These are phyloP conservation scores for Cladosporium velox DNA, from an alignment of 2,329 filamentous ascomycete genomes.

Conservation along the genomic window DNA sequence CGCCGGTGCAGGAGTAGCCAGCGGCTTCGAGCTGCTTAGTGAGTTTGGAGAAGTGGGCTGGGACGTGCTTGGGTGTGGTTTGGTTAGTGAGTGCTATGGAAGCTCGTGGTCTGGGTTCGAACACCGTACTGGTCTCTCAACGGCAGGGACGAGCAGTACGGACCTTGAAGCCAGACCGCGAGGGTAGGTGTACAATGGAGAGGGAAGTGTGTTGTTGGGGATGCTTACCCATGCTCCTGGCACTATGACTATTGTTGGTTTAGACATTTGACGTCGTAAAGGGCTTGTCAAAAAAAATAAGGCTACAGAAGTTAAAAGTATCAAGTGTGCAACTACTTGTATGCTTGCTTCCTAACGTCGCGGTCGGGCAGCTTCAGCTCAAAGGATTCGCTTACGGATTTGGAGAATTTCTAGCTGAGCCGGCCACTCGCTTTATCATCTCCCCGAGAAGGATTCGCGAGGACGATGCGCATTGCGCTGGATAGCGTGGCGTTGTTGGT, in stretches of 20 bases:
- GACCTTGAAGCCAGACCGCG: too few relatives aligned
- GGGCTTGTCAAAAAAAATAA: neutral
- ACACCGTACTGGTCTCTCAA: too few relatives aligned
- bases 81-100: neutral
- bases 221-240: conserved; percentile 23
- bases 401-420: neutral
- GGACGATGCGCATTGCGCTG: neutral
- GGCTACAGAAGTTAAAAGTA: neutral
- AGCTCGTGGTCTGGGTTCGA: too few relatives aligned
- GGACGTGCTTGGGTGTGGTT: conserved; percentile 12
- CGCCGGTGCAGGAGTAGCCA: conserved; percentile 19
- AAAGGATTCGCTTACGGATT: neutral
- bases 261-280: conserved; percentile 10
- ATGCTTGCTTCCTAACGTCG: neutral
- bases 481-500: neutral
- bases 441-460: neutral
- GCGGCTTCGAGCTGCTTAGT: conserved; percentile 1
- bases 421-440: neutral
- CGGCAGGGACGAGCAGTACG: too few relatives aligned
- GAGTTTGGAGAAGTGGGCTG: conserved; percentile 20
- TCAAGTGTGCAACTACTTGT: neutral
- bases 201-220: neutral
- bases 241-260: conserved; percentile 21
- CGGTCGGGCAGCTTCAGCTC: neutral
- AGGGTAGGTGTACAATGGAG: neutral